These are phyloP conservation scores for Rhodotorula paludigena DNA, from an alignment of 768 basidiomycete species.

Conservation along the genomic window DNA sequence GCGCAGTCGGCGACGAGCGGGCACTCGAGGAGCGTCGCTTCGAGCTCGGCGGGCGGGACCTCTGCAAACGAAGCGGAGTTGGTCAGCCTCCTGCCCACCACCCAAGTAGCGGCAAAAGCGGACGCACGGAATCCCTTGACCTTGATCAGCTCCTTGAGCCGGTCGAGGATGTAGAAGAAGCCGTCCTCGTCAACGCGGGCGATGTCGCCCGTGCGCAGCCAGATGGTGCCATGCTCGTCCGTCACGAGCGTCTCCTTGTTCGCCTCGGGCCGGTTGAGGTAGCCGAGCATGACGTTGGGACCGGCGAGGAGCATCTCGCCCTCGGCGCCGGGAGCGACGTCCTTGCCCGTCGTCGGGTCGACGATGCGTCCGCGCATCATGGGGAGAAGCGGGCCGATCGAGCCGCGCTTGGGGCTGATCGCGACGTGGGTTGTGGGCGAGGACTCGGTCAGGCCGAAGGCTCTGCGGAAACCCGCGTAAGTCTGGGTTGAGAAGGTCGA, in stretches of 20 bases:
- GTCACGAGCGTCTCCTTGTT: slow-evolving; percentile 37
- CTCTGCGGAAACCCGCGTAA: not conserved
- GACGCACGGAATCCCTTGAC: slow-evolving; percentile 39
- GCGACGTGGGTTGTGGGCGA: slow-evolving; percentile 27
- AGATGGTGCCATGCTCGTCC: not conserved
- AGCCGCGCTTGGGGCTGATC: slow-evolving; percentile 4
- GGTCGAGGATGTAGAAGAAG: slow-evolving; percentile 44
- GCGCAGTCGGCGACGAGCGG: slow-evolving; percentile 62
- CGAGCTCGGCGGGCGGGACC: slow-evolving; percentile 27
- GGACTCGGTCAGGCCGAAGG: slow-evolving; percentile 40
- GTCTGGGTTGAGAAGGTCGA: not conserved
- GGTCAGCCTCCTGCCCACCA: not conserved
- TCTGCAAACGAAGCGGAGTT: not conserved
- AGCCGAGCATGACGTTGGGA: slow-evolving; percentile 33
- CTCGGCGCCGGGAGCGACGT: slow-evolving; percentile 16
- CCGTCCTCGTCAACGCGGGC: slow-evolving; percentile 40
- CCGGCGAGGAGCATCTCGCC: slow-evolving; percentile 39
- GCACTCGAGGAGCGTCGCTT: slow-evolving; percentile 35
- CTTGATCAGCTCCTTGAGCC: slow-evolving; percentile 47
- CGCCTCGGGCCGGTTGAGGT: slow-evolving; percentile 37
- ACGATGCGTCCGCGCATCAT: slow-evolving; percentile 33
- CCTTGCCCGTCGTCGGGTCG: slow-evolving; percentile 35
- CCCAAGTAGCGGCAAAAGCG: too few relatives aligned
- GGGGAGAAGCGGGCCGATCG: slow-evolving; percentile 36
- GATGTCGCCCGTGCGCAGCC: slow-evolving; percentile 41